Evolutionary conservation across 2,329 filamentous ascomycete species (phyloP).

Genomic region (Cercospora zeae-maydis): DNA sequence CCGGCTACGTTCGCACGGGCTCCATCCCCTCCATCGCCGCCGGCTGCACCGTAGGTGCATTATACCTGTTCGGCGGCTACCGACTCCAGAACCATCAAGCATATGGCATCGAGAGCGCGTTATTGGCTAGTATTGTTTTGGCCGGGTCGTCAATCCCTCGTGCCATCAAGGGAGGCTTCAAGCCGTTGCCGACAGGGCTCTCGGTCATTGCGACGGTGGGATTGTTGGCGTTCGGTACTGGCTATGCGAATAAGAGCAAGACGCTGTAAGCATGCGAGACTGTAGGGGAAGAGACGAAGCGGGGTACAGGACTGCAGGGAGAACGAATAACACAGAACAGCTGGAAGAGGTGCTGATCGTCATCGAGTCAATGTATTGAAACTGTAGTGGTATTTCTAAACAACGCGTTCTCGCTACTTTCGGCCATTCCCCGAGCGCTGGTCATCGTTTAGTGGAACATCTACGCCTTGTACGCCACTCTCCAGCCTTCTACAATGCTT

Average conservation of each 20-base stretch:
- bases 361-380: neutral
- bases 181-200: conserved; percentile 78
- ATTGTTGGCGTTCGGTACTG: conserved; percentile 72
- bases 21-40: conserved; percentile 84
- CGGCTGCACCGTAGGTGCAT: conserved; percentile 73
- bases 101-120: conserved; percentile 83
- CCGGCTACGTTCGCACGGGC: conserved; percentile 78
- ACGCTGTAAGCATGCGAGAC: neutral
- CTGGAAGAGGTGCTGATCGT: neutral
- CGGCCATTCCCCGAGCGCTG: neutral
- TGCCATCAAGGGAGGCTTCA: conserved; percentile 69
- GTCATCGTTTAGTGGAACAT: neutral
- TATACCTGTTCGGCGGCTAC: conserved; percentile 77
- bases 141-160: conserved; percentile 81
- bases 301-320: neutral
- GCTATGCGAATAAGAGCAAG: conserved; percentile 44
- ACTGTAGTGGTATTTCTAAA: neutral
- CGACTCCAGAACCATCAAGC: conserved; percentile 70
- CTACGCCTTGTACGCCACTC: neutral
- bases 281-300: neutral
- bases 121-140: conserved; percentile 81
- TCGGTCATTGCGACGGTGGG: conserved; percentile 77
- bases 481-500: neutral
- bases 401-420: neutral
- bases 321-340: neutral